These are phyloP conservation scores for Middelhovenomyces tepae DNA, from an alignment of 805 yeast species.

Conservation along the genomic window DNA sequence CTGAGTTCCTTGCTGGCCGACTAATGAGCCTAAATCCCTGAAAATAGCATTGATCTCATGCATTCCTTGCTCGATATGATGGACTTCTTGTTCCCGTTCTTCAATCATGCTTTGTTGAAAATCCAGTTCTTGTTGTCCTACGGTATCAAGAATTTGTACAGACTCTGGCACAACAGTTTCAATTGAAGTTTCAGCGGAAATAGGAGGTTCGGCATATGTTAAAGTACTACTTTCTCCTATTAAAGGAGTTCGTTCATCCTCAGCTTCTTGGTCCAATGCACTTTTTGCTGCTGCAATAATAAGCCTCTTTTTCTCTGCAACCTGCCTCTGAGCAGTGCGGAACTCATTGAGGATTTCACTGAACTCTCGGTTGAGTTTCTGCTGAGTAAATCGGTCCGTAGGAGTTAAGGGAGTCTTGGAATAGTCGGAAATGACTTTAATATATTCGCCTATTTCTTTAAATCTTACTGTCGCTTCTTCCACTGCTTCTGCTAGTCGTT, in stretches of 20 bases:
- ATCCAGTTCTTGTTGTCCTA: conserved; percentile 22
- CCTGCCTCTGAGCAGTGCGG: conserved; percentile 35
- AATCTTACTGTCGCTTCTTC: conserved; percentile 15
- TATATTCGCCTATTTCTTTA: conserved; percentile 11
- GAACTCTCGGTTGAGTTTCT: conserved; percentile 50
- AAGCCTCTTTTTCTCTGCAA: conserved; percentile 38
- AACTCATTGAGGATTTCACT: conserved; percentile 41
- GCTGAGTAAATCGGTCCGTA: conserved; percentile 33
- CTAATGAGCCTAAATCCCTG: conserved; percentile 68
- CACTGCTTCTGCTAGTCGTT: conserved; percentile 10
- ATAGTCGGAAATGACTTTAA: conserved; percentile 13
- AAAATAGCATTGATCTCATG: conserved; percentile 80
- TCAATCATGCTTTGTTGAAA: conserved; percentile 35
- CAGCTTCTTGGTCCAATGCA: neutral
- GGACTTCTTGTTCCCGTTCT: conserved; percentile 67
- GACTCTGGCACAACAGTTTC: no score
- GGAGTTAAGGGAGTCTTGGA: conserved; percentile 11
- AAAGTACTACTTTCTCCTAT: conserved; percentile 23
- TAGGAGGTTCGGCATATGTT: no score
- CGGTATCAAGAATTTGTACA: conserved; percentile 37
- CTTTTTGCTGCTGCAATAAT: conserved; percentile 6
- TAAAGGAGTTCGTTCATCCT: conserved; percentile 15
- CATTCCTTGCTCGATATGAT: conserved; percentile 66
- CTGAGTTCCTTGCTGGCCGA: conserved; percentile 76
- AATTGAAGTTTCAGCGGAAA: no score